These are phyloP conservation scores for Claviceps spartinae DNA, from an alignment of 2,329 filamentous ascomycete genomes.

Conservation along the genomic window DNA sequence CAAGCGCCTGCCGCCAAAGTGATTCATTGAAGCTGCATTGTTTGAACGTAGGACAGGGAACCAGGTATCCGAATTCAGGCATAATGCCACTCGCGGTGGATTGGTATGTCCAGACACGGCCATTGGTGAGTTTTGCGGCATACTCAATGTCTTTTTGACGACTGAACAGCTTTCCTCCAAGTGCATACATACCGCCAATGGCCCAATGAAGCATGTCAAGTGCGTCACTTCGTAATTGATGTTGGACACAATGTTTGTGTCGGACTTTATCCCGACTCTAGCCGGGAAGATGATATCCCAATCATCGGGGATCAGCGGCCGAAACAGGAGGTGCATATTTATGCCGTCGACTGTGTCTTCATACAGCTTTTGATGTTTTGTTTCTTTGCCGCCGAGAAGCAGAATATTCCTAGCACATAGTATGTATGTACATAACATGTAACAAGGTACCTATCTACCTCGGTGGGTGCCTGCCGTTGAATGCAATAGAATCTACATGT, in stretches of 20 bases:
- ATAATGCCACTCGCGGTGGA: conserved; percentile 43
- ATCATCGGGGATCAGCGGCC: conserved; percentile 56
- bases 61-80: conserved; percentile 37
- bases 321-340: conserved; percentile 62
- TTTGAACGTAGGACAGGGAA: conserved; percentile 32
- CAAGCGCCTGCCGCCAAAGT: conserved; percentile 34
- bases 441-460: no score
- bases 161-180: conserved; percentile 44
- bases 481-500: no score
- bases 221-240: conserved; percentile 49
- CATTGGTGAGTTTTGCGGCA: conserved; percentile 34
- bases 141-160: conserved; percentile 30
- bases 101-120: conserved; percentile 45
- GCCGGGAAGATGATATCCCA: conserved; percentile 64
- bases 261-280: conserved; percentile 35
- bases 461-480: no score
- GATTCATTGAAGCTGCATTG: conserved; percentile 40
- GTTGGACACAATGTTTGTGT: conserved; percentile 18
- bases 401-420: conserved; percentile 41
- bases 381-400: conserved; percentile 59
- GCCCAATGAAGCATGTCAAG: conserved; percentile 54
- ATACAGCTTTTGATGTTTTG: conserved; percentile 63
- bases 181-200: conserved; percentile 50
- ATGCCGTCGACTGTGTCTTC: conserved; percentile 52
- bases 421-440: no score